Conservation (phyloP, 2,329 filamentous ascomycete genomes). For the Penicillium sp. region DNA sequence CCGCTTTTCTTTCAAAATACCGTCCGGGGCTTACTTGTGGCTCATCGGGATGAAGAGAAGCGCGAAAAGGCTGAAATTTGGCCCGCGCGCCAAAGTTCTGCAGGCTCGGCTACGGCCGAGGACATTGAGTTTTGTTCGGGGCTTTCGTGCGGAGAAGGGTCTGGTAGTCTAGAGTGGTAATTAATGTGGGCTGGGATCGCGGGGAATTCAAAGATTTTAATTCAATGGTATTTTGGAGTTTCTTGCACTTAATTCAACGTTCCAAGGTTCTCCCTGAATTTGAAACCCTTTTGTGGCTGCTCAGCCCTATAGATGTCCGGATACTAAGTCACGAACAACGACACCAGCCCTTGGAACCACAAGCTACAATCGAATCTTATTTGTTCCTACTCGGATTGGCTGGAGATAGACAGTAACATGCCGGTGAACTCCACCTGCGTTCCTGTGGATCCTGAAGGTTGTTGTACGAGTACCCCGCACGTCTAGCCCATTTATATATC, state of each 20-base stretch:
- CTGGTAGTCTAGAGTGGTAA: conserved; percentile 19
- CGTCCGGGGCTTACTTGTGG: conserved; percentile 51
- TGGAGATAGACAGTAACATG: neutral
- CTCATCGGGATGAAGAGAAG: conserved; percentile 51
- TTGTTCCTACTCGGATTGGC: too few relatives aligned
- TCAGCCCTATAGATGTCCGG: too few relatives aligned
- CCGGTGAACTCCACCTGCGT: neutral
- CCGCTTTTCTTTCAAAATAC: conserved; percentile 59
- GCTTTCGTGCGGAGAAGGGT: conserved; percentile 15
- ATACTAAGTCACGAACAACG: too few relatives aligned
- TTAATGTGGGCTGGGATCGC: too few relatives aligned
- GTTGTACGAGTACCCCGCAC: neutral
- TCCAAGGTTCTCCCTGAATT: too few relatives aligned
- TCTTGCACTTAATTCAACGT: too few relatives aligned
- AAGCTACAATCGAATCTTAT: too few relatives aligned
- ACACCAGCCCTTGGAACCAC: too few relatives aligned
- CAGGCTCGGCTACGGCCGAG: conserved; percentile 26
- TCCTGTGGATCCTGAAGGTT: neutral
- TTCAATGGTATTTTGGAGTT: too few relatives aligned
- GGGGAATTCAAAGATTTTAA: too few relatives aligned
- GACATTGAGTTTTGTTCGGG: conserved; percentile 33
- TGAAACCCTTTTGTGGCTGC: too few relatives aligned
- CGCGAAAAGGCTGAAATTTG: conserved; percentile 52
- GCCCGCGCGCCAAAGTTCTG: conserved; percentile 46
- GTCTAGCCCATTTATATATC: neutral